phyloP scores from a whole-genome alignment of 495 filamentous ascomycete genomes.

The Aspergillus sparsus region DNA sequence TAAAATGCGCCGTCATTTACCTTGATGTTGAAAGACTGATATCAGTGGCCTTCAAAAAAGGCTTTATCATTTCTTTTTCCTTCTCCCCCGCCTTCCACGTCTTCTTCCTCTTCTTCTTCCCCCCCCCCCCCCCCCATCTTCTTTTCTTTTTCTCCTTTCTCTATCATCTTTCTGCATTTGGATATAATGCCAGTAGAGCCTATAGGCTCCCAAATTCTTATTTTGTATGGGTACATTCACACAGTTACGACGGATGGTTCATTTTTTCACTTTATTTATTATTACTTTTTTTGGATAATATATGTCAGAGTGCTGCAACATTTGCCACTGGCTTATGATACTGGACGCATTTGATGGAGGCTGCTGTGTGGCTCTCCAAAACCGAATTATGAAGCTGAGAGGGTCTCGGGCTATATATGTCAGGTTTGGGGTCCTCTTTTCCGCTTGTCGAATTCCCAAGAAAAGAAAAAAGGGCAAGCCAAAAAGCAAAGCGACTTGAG shows the following conservation, averaged over 20 bases:
- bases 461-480: conserved; percentile 2
- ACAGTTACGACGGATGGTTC: conserved; percentile 36
- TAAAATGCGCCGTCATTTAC: not conserved
- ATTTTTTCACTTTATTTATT: conserved; percentile 2
- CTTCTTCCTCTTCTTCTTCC: not conserved
- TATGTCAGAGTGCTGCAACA: conserved; percentile 28
- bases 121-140: not conserved
- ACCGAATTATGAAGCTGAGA: not conserved
- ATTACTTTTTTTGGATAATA: conserved; percentile 34
- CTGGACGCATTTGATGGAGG: conserved; percentile 18
- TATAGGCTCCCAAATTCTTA: conserved; percentile 13
- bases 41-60: conserved; percentile 7
- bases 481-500: conserved; percentile 12
- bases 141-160: too few species aligned
- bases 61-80: not conserved
- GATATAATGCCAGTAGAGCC: conserved; percentile 17
- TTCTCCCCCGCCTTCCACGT: not conserved
- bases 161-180: conserved; percentile 17
- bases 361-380: conserved; percentile 5
- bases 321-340: conserved; percentile 26
- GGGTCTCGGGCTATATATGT: conserved; percentile 7
- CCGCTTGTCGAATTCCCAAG: not conserved
- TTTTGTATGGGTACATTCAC: conserved; percentile 29
- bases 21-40: not conserved
- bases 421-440: conserved; percentile 6